phyloP scores from a whole-genome alignment of 164 flowering plant genomes.

The Platanus orientalis region DNA sequence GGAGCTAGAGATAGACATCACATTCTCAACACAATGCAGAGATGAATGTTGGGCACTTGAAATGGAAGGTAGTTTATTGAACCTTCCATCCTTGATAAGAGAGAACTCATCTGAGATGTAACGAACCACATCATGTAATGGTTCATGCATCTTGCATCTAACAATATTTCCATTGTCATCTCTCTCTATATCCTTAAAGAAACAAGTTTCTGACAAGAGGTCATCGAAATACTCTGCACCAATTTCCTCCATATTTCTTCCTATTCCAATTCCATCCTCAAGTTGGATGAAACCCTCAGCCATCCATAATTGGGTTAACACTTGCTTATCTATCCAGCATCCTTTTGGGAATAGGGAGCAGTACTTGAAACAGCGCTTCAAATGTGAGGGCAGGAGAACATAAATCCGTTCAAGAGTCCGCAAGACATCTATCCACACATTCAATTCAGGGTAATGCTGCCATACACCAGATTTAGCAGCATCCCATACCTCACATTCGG shows the following conservation, averaged over 20 bases:
- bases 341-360: not conserved
- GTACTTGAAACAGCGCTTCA: not conserved
- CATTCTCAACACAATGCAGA: too few species aligned
- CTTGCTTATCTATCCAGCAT: not conserved
- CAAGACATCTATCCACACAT: not conserved
- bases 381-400: not conserved
- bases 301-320: conserved; percentile 2
- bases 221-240: not conserved
- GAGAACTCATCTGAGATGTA: not conserved
- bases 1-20: too few species aligned
- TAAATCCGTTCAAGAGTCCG: not conserved
- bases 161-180: not conserved
- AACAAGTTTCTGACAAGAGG: too few species aligned
- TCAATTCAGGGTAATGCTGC: too few species aligned
- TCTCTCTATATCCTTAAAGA: too few species aligned
- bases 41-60: too few species aligned
- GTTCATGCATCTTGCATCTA: not conserved
- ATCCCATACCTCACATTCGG: not conserved
- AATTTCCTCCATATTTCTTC: too few species aligned
- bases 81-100: too few species aligned
- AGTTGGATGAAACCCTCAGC: not conserved
- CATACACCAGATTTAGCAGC: too few species aligned
- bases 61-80: not conserved
- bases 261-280: not conserved
- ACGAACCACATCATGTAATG: too few species aligned